A percentile compares a stretch with the other conserved stretches of the same genome.
Conservation (phyloP, 2,329 filamentous ascomycete genomes). For the Pezizomycotina sp. region DNA sequence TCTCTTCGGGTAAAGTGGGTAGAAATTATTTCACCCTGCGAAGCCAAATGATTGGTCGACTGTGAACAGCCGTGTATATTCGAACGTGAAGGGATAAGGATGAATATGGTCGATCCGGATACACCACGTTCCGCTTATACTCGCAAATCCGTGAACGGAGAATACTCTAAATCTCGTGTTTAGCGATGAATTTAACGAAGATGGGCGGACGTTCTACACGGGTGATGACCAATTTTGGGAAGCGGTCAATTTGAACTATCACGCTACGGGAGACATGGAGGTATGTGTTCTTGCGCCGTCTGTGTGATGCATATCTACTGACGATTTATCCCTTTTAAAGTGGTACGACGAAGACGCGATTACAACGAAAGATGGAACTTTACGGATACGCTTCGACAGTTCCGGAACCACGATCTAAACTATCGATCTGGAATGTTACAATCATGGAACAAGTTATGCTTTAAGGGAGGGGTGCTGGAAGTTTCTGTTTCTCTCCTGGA, state of each 20-base stretch:
- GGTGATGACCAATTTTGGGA: slow-evolving; percentile 42
- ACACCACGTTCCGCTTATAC: slow-evolving; percentile 35
- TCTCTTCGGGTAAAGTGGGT: too few relatives aligned
- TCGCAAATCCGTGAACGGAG: slow-evolving; percentile 32
- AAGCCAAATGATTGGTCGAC: slow-evolving; percentile 37
- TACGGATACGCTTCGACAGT: slow-evolving; percentile 48
- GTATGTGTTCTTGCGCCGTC: slow-evolving; percentile 3
- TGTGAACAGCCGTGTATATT: slow-evolving; percentile 35
- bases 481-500: slow-evolving; percentile 14
- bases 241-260: slow-evolving; percentile 40
- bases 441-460: slow-evolving; percentile 57
- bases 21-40: too few relatives aligned
- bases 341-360: slow-evolving; percentile 57
- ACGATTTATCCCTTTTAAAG: slow-evolving; percentile 29
- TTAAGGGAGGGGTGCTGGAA: slow-evolving; percentile 54
- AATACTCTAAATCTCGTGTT: slow-evolving; percentile 36
- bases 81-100: slow-evolving; percentile 34
- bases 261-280: slow-evolving; percentile 36
- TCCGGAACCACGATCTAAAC: slow-evolving; percentile 48
- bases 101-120: slow-evolving; percentile 36
- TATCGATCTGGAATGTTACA: slow-evolving; percentile 60
- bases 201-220: slow-evolving; percentile 39
- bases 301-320: neutral
- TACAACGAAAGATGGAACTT: slow-evolving; percentile 43
- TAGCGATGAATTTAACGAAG: slow-evolving; percentile 40